Evolutionary conservation across 805 yeast species (phyloP).

Genomic region (Tetrapisispora phaffii): DNA sequence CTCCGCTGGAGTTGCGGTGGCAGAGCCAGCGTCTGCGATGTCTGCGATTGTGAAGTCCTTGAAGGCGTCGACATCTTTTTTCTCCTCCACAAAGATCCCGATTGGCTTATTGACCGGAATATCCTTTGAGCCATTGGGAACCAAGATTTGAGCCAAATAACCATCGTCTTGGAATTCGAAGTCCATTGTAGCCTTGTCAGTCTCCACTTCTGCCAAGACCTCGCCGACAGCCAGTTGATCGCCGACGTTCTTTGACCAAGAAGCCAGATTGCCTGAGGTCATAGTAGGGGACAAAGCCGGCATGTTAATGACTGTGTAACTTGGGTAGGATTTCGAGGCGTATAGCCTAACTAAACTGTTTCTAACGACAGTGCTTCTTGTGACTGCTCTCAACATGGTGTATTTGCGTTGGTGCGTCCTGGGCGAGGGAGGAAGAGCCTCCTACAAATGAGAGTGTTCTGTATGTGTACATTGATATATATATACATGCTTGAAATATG

Average conservation of each 20-base stretch:
- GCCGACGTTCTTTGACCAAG: constrained; percentile 86
- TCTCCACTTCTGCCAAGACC: constrained; percentile 91
- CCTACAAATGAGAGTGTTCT: too few species aligned
- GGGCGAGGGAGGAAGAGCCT: too few species aligned
- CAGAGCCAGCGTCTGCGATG: constrained; percentile 29
- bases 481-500: too few species aligned
- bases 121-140: constrained; percentile 79
- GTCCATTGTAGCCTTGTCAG: constrained; percentile 97
- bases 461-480: too few species aligned
- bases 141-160: constrained; percentile 73
- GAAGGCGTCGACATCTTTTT: constrained; percentile 77
- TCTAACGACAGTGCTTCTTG: constrained; percentile 1
- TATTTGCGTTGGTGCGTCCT: too few species aligned
- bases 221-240: constrained; percentile 87
- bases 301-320: constrained; percentile 87
- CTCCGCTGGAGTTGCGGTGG: constrained; percentile 29
- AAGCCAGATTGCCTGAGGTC: constrained; percentile 89
- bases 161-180: constrained; percentile 98
- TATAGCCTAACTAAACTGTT: constrained; percentile 18
- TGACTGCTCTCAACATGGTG: constrained; percentile 4
- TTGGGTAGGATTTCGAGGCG: constrained; percentile 44
- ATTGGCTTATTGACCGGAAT: constrained; percentile 91
- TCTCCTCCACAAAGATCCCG: constrained; percentile 90
- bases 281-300: constrained; percentile 99
- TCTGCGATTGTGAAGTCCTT: constrained; percentile 51